Conservation (phyloP, 768 basidiomycete genomes). For the Kwoniella sp. region DNA sequence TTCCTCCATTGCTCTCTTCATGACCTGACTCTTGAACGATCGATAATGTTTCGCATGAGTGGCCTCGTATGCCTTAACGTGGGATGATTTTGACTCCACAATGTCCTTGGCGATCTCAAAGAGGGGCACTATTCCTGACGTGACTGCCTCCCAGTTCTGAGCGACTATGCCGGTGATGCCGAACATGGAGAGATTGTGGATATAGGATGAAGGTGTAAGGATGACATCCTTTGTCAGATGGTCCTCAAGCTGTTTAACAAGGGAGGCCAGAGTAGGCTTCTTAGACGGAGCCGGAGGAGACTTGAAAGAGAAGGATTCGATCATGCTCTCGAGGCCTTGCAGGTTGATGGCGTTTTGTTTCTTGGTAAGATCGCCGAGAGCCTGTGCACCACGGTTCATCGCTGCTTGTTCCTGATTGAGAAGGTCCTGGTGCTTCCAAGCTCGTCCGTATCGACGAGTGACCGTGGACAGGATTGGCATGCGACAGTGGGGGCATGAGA, state of each 20-base stretch:
- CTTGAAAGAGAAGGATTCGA: not conserved
- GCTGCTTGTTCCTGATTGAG: not conserved
- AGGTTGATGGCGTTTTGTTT: not conserved
- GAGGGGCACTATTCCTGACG: not conserved
- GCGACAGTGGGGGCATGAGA: not conserved
- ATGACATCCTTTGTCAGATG: not conserved
- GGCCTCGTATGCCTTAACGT: not conserved
- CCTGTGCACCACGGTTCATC: not conserved
- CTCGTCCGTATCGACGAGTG: not conserved
- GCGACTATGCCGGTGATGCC: not conserved
- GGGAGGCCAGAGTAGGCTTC: not conserved
- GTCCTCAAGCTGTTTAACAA: not conserved
- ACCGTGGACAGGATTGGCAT: not conserved
- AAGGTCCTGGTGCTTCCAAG: not conserved
- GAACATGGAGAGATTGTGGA: not conserved
- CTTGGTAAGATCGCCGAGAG: not conserved
- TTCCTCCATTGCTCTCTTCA: not conserved
- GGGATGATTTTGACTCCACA: not conserved
- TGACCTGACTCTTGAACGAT: not conserved
- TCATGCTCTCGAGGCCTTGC: not conserved
- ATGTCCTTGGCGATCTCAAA: not conserved
- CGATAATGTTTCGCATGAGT: not conserved
- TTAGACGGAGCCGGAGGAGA: not conserved
- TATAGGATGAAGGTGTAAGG: not conserved
- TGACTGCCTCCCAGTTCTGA: not conserved